Evolutionary conservation across 495 filamentous ascomycete species (phyloP).

Genomic region (Hypoxylon perforatum): DNA sequence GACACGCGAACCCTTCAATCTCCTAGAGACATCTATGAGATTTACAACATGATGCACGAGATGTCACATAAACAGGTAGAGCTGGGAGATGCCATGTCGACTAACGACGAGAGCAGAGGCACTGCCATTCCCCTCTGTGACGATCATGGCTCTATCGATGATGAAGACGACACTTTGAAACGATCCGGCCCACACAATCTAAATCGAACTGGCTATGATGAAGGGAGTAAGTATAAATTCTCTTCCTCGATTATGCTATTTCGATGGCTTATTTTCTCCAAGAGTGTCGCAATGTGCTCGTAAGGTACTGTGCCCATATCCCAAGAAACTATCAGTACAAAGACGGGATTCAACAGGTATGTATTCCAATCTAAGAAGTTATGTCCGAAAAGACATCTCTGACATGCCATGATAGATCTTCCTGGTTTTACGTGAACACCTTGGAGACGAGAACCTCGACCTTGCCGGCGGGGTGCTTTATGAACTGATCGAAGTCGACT

Average conservation of each 20-base stretch:
- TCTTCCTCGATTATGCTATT: background rate
- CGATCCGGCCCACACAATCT: slow-evolving; percentile 41
- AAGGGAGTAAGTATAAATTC: slow-evolving; percentile 40
- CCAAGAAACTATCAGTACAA: slow-evolving; percentile 50
- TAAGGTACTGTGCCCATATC: slow-evolving; percentile 48
- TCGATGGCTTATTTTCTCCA: slow-evolving; percentile 9
- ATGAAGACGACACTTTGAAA: slow-evolving; percentile 22
- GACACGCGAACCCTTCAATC: background rate
- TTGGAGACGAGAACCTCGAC: slow-evolving; percentile 49
- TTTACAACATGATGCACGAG: slow-evolving; percentile 6
- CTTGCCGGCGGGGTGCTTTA: slow-evolving; percentile 49
- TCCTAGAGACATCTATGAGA: background rate
- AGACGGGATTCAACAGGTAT: slow-evolving; percentile 47
- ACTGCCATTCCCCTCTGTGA: background rate
- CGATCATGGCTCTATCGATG: background rate
- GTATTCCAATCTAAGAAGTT: background rate
- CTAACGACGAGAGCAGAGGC: background rate
- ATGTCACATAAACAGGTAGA: background rate
- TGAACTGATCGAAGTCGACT: slow-evolving; percentile 49
- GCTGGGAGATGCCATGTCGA: background rate
- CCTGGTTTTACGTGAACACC: slow-evolving; percentile 46
- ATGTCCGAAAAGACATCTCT: background rate
- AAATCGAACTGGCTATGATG: slow-evolving; percentile 41
- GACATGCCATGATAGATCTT: slow-evolving; percentile 39
- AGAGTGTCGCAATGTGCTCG: slow-evolving; percentile 50